Percentiles rank a stretch among this genome's conserved stretches.
Evolutionary conservation across 106 monocot genomes (phyloP).

Genomic region (Dioscorea dumetorum): DNA sequence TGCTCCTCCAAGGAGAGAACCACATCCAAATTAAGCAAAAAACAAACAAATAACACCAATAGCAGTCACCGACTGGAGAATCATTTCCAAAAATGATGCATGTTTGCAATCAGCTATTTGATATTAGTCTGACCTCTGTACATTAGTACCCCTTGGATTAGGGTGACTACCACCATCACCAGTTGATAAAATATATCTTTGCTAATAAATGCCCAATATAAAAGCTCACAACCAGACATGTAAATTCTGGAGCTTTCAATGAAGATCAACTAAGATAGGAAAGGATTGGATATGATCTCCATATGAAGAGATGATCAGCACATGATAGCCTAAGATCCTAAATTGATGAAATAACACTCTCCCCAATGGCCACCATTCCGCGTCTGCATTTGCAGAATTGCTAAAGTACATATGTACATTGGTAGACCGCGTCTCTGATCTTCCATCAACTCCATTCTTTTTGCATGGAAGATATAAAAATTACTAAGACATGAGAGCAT

Average conservation of each 20-base stretch:
- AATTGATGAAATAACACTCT: constrained; percentile 36
- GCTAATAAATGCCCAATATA: background rate
- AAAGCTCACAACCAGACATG: background rate
- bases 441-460: constrained; percentile 6
- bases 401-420: constrained; percentile 59
- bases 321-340: constrained; percentile 8
- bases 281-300: background rate
- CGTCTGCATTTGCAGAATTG: constrained; percentile 53
- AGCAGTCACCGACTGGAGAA: too few species aligned
- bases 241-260: background rate
- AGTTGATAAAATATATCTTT: too few species aligned
- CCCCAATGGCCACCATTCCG: constrained; percentile 12
- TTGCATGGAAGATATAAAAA: constrained; percentile 4
- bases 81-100: too few species aligned
- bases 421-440: constrained; percentile 12
- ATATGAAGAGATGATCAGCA: constrained; percentile 3
- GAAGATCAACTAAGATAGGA: too few species aligned
- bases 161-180: too few species aligned
- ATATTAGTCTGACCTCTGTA: too few species aligned
- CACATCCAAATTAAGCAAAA: too few species aligned
- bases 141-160: too few species aligned
- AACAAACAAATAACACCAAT: too few species aligned
- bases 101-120: too few species aligned
- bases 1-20: too few species aligned
- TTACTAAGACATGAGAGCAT: constrained; percentile 5